Evolutionary conservation across 345 rosid species (phyloP), one percentile per base, ranked within the genome.

Genomic region (Firmiana major): DNA sequence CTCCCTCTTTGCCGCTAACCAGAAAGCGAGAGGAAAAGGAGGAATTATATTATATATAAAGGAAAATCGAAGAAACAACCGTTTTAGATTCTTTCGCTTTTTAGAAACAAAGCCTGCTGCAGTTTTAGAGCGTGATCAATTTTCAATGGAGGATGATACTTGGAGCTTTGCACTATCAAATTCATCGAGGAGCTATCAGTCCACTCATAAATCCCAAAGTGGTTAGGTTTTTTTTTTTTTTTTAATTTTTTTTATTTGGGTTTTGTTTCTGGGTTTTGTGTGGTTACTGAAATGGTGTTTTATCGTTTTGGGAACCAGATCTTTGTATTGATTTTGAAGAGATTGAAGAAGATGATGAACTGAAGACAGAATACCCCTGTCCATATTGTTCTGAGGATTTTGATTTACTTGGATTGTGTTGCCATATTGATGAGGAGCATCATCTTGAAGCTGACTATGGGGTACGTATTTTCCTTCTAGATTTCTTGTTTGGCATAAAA

Each of bases 321-420:
- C 38, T 79, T 64, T 82, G 79, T 66, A 28, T 84, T 48, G 84
- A 81, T 74, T 83, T 83, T 51, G 92, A 90, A 24, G 96, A 86
- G 57, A 59, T 75, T 71, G 90, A 88, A 24, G 87, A 55, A n/a
- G 91, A 91, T 6, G 91, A 86, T 24, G 91, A 87, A 63, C 51
- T 81, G 75, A 83, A 84, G 75, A 81, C 80, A 7, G 91, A 91
- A 78, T 89, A 82, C 63, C 75, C 81, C 38, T 91, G 96, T 80
- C 92, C 92, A 12, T 87, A 84, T 77, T 91, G 96, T 75, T 81
- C 90, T 3, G 93, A 88, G 79, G 92, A 85, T 82, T 91, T 84
- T 64, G 89, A 86, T 66, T 79, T 87, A 40, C 82, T 87, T 51
- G 89, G 85, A 51, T 82, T 89, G 38, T 86, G 86, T 69, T 86